These are phyloP conservation scores for Monosporascus sp. DNA, from an alignment of 2,329 filamentous ascomycete genomes.

Conservation along the genomic window DNA sequence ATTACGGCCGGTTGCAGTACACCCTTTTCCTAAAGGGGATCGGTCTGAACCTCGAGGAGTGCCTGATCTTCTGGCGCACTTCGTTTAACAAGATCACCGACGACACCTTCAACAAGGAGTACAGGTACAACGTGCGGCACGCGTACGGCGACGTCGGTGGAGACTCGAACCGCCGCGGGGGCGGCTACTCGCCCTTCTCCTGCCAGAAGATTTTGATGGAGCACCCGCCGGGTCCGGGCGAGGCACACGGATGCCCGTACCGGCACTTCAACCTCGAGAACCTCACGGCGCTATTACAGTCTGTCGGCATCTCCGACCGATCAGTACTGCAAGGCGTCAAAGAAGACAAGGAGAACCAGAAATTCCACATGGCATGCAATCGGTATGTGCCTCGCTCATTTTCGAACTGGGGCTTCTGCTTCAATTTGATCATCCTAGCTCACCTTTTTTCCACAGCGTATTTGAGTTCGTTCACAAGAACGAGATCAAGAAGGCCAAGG, in stretches of 20 bases:
- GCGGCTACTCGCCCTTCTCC: slow-evolving; percentile 85
- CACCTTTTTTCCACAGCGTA: slow-evolving; percentile 46
- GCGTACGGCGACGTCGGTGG: slow-evolving; percentile 91
- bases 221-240: slow-evolving; percentile 76
- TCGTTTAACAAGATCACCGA: slow-evolving; percentile 83
- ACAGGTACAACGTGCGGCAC: slow-evolving; percentile 96
- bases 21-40: slow-evolving; percentile 95
- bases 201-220: slow-evolving; percentile 95
- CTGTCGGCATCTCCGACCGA: slow-evolving; percentile 72
- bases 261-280: slow-evolving; percentile 89
- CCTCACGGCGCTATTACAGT: slow-evolving; percentile 67
- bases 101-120: slow-evolving; percentile 95
- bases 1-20: slow-evolving; percentile 90
- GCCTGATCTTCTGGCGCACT: slow-evolving; percentile 83
- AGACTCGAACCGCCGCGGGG: slow-evolving; percentile 77
- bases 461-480: slow-evolving; percentile 82
- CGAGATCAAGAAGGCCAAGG: slow-evolving; percentile 71
- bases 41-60: slow-evolving; percentile 86
- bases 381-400: slow-evolving; percentile 43
- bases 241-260: slow-evolving; percentile 95
- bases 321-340: slow-evolving; percentile 73
- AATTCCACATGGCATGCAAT: slow-evolving; percentile 95
- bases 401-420: neutral
- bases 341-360: slow-evolving; percentile 82
- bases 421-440: slow-evolving; percentile 5